These are phyloP conservation scores for Phytophthora meadii DNA, from an alignment of 352 stramenopile genomes.

Conservation along the genomic window DNA sequence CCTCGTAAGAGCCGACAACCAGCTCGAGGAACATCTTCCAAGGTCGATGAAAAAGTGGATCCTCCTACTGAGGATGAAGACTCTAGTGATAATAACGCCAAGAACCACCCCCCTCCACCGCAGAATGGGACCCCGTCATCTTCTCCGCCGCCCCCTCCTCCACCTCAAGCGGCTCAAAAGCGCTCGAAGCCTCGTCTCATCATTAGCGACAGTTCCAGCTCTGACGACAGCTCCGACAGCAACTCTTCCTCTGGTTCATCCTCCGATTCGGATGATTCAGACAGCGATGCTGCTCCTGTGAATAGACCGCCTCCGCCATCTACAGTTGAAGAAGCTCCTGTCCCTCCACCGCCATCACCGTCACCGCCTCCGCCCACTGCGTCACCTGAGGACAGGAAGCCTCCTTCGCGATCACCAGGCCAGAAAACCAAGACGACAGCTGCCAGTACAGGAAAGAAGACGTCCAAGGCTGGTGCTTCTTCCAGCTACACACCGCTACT, in stretches of 20 bases:
- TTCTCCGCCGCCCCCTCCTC: slow-evolving; percentile 39
- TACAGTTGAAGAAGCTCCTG: slow-evolving; percentile 27
- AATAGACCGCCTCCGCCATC: slow-evolving; percentile 34
- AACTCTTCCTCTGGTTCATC: slow-evolving; percentile 51
- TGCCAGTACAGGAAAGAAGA: slow-evolving; percentile 27
- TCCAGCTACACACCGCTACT: slow-evolving; percentile 45
- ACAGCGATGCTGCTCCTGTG: slow-evolving; percentile 25
- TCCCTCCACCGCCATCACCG: slow-evolving; percentile 31
- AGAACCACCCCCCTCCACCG: slow-evolving; percentile 8
- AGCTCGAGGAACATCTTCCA: slow-evolving; percentile 13
- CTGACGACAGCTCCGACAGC: slow-evolving; percentile 53
- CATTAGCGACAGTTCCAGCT: slow-evolving; percentile 76
- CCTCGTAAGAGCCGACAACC: slow-evolving; percentile 34
- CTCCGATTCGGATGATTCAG: slow-evolving; percentile 47
- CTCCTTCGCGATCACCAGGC: slow-evolving; percentile 9
- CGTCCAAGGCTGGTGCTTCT: slow-evolving; percentile 8
- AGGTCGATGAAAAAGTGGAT: slow-evolving; percentile 14
- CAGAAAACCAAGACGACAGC: slow-evolving; percentile 14
- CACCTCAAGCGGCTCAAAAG: slow-evolving; percentile 37
- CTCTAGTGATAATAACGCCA: slow-evolving; percentile 19
- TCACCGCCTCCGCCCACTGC: slow-evolving; percentile 37
- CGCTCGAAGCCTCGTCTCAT: slow-evolving; percentile 45
- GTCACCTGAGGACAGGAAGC: slow-evolving; percentile 22
- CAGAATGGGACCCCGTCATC: slow-evolving; percentile 21
- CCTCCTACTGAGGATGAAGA: slow-evolving; percentile 28